Conservation (phyloP, 352 stramenopile genomes). For the Phytophthora cryptogea region DNA sequence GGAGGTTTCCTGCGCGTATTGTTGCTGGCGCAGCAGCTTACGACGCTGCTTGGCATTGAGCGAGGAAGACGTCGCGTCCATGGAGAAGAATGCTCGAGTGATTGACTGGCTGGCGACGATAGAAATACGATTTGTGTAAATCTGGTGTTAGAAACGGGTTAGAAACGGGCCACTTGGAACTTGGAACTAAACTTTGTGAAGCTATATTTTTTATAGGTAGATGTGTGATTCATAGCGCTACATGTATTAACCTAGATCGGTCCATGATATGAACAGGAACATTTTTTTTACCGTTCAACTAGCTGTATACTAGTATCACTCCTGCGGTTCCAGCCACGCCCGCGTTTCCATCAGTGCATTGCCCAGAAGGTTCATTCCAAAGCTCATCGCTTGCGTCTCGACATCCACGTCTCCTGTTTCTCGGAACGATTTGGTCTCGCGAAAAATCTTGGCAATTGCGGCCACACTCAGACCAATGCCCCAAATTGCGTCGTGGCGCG, state of each 20-base stretch:
- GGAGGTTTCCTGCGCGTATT: constrained; percentile 20
- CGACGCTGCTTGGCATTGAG: constrained; percentile 85
- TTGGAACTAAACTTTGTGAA: neutral
- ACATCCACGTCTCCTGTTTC: constrained; percentile 41
- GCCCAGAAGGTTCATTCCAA: constrained; percentile 60
- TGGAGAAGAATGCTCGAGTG: neutral
- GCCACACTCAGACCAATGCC: constrained; percentile 59
- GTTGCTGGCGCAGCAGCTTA: constrained; percentile 68
- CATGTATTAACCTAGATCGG: no score
- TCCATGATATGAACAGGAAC: no score
- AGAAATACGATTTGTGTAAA: constrained; percentile 8
- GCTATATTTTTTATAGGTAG: no score
- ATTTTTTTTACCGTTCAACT: no score
- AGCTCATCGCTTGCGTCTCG: constrained; percentile 39
- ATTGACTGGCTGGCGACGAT: constrained; percentile 16
- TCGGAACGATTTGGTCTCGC: constrained; percentile 38
- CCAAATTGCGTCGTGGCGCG: constrained; percentile 55
- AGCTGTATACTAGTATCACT: constrained; percentile 6
- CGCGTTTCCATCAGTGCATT: constrained; percentile 60
- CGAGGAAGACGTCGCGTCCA: constrained; percentile 15
- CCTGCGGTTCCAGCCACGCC: constrained; percentile 40
- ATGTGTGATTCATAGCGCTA: no score
- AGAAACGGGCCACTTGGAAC: no score
- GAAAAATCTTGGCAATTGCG: constrained; percentile 43
- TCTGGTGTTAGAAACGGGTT: neutral